These are phyloP conservation scores for Prunus kanzakura DNA, from an alignment of 306 rosid species.

Conservation along the genomic window DNA sequence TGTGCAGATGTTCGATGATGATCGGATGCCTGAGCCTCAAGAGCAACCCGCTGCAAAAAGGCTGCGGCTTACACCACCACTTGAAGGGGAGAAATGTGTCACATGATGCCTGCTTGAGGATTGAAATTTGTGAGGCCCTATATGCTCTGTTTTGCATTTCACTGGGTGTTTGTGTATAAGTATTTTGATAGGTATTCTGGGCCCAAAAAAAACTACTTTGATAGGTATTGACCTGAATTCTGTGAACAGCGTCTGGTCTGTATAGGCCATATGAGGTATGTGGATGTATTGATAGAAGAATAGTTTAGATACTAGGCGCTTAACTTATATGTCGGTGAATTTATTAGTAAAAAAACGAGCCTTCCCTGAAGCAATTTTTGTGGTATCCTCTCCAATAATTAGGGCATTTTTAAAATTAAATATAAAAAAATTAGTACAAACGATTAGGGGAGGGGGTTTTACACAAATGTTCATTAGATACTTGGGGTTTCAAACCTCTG, in stretches of 20 bases:
- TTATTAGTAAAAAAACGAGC: not conserved
- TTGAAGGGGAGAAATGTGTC: conserved; percentile 16
- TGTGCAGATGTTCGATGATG: conserved; percentile 20
- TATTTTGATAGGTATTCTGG: not conserved
- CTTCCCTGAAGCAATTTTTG: not conserved
- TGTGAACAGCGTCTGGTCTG: conserved; percentile 5
- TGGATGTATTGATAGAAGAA: not conserved
- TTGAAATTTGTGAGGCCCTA: not conserved
- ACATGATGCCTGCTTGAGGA: not conserved
- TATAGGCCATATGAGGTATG: not conserved
- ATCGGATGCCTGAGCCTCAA: conserved; percentile 16
- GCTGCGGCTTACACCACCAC: conserved; percentile 26
- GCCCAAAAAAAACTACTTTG: not conserved
- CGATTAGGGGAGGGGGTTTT: no score
- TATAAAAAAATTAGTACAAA: no score
- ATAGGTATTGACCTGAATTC: conserved; percentile 5
- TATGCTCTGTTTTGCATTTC: not conserved
- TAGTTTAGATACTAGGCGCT: not conserved
- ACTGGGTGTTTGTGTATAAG: conserved; percentile 4
- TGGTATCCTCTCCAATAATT: no score
- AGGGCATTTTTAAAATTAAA: no score
- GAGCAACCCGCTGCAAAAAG: conserved; percentile 61
- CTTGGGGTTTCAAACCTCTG: no score
- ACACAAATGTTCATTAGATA: no score
- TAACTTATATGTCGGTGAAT: not conserved